A percentile compares a stretch with the other conserved stretches of the same genome.
Conservation (phyloP, 768 basidiomycete genomes). For the Postia placenta region DNA sequence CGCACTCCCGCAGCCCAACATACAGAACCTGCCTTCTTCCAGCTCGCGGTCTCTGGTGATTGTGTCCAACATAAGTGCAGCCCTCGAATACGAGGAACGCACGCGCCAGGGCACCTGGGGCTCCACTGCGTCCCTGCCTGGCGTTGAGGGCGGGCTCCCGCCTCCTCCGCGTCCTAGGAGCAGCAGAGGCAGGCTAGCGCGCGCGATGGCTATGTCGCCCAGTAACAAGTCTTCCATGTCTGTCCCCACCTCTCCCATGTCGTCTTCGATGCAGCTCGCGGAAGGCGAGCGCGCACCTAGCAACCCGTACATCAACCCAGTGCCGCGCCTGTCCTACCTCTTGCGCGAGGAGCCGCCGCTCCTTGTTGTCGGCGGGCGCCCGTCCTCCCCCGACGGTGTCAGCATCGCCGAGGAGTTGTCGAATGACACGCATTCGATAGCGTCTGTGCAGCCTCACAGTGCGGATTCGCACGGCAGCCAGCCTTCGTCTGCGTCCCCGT, state of each 20-base stretch:
- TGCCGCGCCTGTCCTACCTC: slow-evolving; percentile 24
- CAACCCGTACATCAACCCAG: slow-evolving; percentile 33
- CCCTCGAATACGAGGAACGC: slow-evolving; percentile 19
- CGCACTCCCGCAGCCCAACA: not conserved
- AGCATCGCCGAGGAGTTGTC: not conserved
- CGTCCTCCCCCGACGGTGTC: not conserved
- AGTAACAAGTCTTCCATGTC: slow-evolving; percentile 1
- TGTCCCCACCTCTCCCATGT: slow-evolving; percentile 7
- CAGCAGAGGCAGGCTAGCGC: slow-evolving; percentile 7
- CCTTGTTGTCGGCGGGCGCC: slow-evolving; percentile 3
- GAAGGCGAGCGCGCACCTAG: slow-evolving; percentile 9
- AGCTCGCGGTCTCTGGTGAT: slow-evolving; percentile 13
- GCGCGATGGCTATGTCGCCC: slow-evolving; percentile 13
- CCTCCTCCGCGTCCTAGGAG: slow-evolving; percentile 20
- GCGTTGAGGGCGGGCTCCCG: slow-evolving; percentile 11
- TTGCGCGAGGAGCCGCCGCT: slow-evolving; percentile 7
- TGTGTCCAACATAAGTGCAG: slow-evolving; percentile 19
- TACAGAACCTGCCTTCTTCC: not conserved
- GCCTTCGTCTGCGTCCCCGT: slow-evolving; percentile 1
- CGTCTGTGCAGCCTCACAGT: not conserved
- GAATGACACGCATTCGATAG: not conserved
- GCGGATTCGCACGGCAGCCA: not conserved
- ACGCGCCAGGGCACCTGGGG: slow-evolving; percentile 1
- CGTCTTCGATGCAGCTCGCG: slow-evolving; percentile 1
- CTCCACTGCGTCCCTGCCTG: not conserved